Evolutionary conservation across 495 filamentous ascomycete genomes (phyloP), one percentile per base, ranked within the genome.

Genomic region (Xylona heveae): DNA sequence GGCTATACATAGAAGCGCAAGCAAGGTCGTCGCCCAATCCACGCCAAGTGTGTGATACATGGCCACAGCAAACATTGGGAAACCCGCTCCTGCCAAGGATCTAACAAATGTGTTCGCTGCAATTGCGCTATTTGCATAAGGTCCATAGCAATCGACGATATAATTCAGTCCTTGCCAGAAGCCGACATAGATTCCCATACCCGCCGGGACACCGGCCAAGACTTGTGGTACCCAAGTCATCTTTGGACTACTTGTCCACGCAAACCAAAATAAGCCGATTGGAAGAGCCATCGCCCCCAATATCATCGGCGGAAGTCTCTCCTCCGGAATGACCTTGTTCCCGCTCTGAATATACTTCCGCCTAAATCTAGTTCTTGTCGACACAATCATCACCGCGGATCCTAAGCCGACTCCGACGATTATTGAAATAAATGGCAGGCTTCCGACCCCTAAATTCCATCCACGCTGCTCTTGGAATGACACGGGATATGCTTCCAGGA

Each of bases 141-240:
- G 55, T 38, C 58, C 46, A 36, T 77, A 78, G 27, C 60, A 56
- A 31, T 77, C 70, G 38, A 74, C 60, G 42, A 74, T 59, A 38
- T 74, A 76, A 37, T 66, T 74, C 29, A 74, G 53, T 1, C 62
- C 59, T 36, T 66, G 51, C 29, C 47, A 31, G 24, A 49, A 50
- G 18, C 46, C 49, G 0, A 52, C 34, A 4, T 47, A 31, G n/a
- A 44, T 30, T 13, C 42, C 46, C 16, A 36, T 34, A 2, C 51
- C 51, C 15, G 50, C 43, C 9, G 44, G 47, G 0, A 47, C 38
- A 3, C 39, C 43, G 3, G 51, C 42, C 3, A 54, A 26, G 7
- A 52, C 43, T 19, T 44, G 42, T 12, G 48, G 50, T 19, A 41
- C 39, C 36, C 44, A 45, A 14, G 28, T 39, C 14, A 52, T 39